Base-by-base conservation (phyloP, 2,329 filamentous ascomycete genomes). In the Trichoderma koningii region DNA sequence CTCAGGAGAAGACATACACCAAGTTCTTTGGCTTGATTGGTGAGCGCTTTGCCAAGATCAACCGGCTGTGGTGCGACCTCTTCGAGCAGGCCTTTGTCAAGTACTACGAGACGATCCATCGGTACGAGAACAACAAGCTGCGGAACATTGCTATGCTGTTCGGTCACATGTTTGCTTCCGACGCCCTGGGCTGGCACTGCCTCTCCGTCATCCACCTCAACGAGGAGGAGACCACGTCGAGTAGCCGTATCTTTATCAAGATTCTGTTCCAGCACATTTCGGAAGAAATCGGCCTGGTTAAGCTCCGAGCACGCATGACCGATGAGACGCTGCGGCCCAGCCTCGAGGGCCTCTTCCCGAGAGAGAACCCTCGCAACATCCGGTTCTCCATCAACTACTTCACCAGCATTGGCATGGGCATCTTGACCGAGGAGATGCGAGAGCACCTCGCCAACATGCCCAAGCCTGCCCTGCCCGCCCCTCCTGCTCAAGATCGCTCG, bases 301-400 rank as follows among this genome's bases (percentile, higher is more conserved):
- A 90, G 72, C 79, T 99, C 60, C 88, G 90, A 70, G 85, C 88
- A 52, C 87, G 91, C 19, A 84, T 97, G 78, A 87, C 84, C 69
- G 93, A 96, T 70, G 90, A 95, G 50, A 84, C 87, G 56, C 82
- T 98, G 45, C 88, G 89, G 67, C 87, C 92, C 56, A 90, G 86
- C 74, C 87, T 97, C 66, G 87, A 89, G 45, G 94, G 94, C 34
- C 81, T 99, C 50, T 98, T 99, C 82, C 95, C 95, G 0, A 89
- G 83, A 67, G 93, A 98, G 75, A 92, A 93, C 72, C 87, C 93
- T 26, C 89, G 91, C 74, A 95, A 97, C 77, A 93, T 93, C 45
- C 88, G 94, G 62, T 99, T 99, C 82, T 92, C 93, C 57, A 97
- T 99, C 87, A 99, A 99, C 79, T 99, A 97, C 83, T 98, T 99